Evolutionary conservation across 1,284 basidiomycete genomes (phyloP), one percentile per base, ranked within the genome.

Genomic region (Irpex sp.): DNA sequence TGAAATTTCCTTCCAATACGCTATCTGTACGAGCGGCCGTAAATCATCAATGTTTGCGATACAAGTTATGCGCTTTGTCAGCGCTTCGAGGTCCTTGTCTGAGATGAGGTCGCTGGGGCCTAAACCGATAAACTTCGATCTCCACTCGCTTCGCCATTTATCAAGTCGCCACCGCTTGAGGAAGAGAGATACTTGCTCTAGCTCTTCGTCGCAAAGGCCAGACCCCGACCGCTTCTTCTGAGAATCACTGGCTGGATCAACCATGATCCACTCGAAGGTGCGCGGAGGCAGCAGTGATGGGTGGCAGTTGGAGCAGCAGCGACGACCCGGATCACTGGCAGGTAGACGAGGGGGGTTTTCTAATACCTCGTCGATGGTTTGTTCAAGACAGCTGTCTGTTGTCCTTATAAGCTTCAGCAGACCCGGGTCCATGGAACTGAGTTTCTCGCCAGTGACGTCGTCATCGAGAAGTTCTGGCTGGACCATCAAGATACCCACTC

Each of bases 261-360:
- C 34, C 31, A 58, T 9, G 4, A 58, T 19, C 34, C 34, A 58
- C 36, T 19, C 1, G 3, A 3, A 34, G 1, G 6, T n/a, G 2
- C 21, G 37, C 1, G 38, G 9, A 1, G 57, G 57, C 3, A 31
- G 17, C 6, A 58, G 57, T 13, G 37, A 40, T 17, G 57, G 36
- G 36, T 37, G 15, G 57, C 57, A 58, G 37, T 58, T 58, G 15
- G 36, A 58, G 8, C 57, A 58, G 57, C 57, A 58, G 11, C 11
- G 57, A 1, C 57, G n/a, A n/a, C n/a, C n/a, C n/a, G n/a, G n/a
- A n/a, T n/a, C n/a, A n/a, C n/a, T n/a, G 55, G 8, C 26, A 19
- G n/a, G 11, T 54, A 19, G 57, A 3, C 38, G 37, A 13, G 57
- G 36, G 1, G 38, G 38, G 9, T 58, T 58, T 47, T 44, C 57